These are phyloP conservation scores for Russula ochroleuca DNA, from an alignment of 768 basidiomycete species.

Conservation along the genomic window DNA sequence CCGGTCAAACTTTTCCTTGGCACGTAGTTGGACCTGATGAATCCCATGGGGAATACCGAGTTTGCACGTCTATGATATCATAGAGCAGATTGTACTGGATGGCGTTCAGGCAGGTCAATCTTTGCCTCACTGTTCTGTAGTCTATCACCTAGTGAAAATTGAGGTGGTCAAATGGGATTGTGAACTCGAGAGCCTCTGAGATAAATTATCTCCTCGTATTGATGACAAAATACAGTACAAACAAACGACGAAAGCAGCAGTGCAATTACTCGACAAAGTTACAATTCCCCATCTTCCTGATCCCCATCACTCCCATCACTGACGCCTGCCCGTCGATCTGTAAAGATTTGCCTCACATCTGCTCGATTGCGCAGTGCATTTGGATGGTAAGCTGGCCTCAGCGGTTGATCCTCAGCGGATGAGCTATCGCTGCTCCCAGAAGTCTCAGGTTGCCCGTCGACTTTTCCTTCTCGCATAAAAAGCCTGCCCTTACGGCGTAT, in stretches of 20 bases:
- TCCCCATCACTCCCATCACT: constrained; percentile 14
- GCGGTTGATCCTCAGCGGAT: constrained; percentile 17
- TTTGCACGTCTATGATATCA: too few species aligned
- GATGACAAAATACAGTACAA: background rate
- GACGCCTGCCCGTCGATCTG: background rate
- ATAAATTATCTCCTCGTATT: background rate
- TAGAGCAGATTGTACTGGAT: too few species aligned
- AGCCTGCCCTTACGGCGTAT: constrained; percentile 12
- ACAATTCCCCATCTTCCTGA: constrained; percentile 21
- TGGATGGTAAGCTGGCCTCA: constrained; percentile 6
- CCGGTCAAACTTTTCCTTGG: too few species aligned
- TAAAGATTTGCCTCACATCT: constrained; percentile 23
- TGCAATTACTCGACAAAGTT: background rate
- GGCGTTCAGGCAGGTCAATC: too few species aligned
- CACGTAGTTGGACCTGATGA: too few species aligned
- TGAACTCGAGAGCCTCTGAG: too few species aligned
- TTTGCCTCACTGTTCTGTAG: too few species aligned
- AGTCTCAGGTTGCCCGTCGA: constrained; percentile 9
- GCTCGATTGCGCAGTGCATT: constrained; percentile 9
- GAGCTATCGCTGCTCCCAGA: constrained; percentile 26
- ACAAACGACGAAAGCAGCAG: background rate
- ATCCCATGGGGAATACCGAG: too few species aligned
- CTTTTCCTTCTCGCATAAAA: constrained; percentile 6
- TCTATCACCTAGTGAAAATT: too few species aligned
- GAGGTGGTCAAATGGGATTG: too few species aligned